Conservation (phyloP, 176 grass and related monocot species). For the Echinochloa phyllopogon region DNA sequence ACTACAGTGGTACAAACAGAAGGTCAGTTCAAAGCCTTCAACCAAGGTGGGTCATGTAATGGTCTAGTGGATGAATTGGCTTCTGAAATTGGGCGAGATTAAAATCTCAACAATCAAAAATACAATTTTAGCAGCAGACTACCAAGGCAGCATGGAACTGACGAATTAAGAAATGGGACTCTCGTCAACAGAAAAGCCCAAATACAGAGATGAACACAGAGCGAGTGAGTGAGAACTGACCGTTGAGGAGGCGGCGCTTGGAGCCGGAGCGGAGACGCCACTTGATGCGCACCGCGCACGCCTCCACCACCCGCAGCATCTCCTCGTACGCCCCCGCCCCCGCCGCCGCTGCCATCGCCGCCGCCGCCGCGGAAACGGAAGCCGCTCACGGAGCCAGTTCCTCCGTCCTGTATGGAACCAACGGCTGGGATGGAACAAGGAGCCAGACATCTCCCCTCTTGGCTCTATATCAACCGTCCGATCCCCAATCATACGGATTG, state of each 20-base stretch:
- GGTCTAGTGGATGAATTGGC: neutral
- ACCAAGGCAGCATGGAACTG: neutral
- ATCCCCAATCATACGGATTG: neutral
- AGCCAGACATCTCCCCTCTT: neutral
- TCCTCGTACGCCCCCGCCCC: conserved; percentile 49
- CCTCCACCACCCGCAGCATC: conserved; percentile 54
- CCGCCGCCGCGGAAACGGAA: conserved; percentile 2
- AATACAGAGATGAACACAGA: neutral
- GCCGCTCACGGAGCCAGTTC: too few relatives aligned
- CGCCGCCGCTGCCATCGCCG: conserved; percentile 30
- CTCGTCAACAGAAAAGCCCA: neutral
- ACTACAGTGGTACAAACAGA: neutral
- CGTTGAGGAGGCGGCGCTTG: conserved; percentile 72
- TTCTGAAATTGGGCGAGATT: neutral
- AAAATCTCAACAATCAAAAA: neutral
- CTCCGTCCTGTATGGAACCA: conserved; percentile 9
- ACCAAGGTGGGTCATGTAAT: neutral
- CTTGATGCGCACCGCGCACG: conserved; percentile 44
- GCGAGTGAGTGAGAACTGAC: conserved; percentile 17
- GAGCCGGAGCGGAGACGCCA: conserved; percentile 55
- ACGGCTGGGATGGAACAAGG: conserved; percentile 15
- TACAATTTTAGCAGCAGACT: neutral
- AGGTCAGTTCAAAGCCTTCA: conserved; percentile 6
- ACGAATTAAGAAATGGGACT: neutral
- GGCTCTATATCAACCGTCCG: conserved; percentile 2